Percentiles rank a stretch among this genome's conserved stretches.
These are phyloP conservation scores for Arthrobotrys iridis DNA, from an alignment of 2,329 filamentous ascomycete species.

Conservation along the genomic window DNA sequence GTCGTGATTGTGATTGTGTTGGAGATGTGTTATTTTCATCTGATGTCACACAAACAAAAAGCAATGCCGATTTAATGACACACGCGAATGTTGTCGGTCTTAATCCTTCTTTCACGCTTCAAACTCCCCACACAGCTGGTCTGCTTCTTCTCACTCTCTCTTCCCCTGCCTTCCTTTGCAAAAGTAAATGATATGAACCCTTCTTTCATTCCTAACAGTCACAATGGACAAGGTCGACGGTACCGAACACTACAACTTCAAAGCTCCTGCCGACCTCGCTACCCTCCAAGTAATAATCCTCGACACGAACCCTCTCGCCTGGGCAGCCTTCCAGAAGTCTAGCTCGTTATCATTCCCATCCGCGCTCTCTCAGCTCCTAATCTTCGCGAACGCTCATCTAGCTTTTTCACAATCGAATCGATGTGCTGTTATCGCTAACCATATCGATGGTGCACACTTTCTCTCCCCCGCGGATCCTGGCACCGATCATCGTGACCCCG, in stretches of 20 bases:
- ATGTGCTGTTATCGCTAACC: slow-evolving; percentile 88
- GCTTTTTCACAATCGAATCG: slow-evolving; percentile 94
- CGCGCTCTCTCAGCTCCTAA: slow-evolving; percentile 86
- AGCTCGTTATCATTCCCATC: slow-evolving; percentile 80
- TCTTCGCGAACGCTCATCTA: slow-evolving; percentile 96
- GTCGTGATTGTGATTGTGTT: no score
- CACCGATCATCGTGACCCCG: slow-evolving; percentile 60
- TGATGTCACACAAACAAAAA: slow-evolving; percentile 3
- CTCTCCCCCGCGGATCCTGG: slow-evolving; percentile 74
- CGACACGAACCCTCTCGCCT: slow-evolving; percentile 95
- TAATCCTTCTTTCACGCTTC: background rate
- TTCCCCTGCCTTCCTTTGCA: background rate
- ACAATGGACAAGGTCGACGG: slow-evolving; percentile 58
- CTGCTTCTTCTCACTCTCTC: background rate
- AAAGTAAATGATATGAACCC: slow-evolving; percentile 11
- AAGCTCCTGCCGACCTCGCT: slow-evolving; percentile 66
- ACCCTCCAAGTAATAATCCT: slow-evolving; percentile 90
- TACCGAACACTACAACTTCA: slow-evolving; percentile 63
- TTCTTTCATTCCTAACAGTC: background rate
- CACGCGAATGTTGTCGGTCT: background rate
- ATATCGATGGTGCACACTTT: slow-evolving; percentile 85
- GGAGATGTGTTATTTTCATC: background rate
- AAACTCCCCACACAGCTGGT: slow-evolving; percentile 4
- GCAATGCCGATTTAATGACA: background rate
- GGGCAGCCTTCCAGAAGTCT: slow-evolving; percentile 74